Evolutionary conservation across 345 rosid species (phyloP), one percentile per base, ranked within the genome.

Genomic region (Brassica incana): DNA sequence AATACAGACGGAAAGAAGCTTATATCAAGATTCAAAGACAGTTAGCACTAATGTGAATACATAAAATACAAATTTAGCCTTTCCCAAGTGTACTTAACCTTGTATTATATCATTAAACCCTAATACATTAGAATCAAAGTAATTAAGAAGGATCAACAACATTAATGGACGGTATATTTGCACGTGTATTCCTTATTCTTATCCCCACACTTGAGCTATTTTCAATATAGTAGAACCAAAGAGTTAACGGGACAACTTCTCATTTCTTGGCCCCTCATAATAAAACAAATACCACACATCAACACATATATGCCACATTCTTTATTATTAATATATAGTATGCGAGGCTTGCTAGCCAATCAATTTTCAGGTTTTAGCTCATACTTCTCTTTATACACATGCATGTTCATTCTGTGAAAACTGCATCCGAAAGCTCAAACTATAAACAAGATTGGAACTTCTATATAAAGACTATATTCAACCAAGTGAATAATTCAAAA

Each of bases 161-260:
- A 79, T 43, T 43, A 48, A 45, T 61, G 58, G 74, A 74, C 10
- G 20, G 78, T 71, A 79, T 74, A 68, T 74, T 79, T 74, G 78
- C 78, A 79, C 82, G 82, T 74, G 82, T 73, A 79, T 11, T 23
- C 70, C 23, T 63, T 74, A 80, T 64, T 69, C 69, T 11, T 69
- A 63, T 62, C 63, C 71, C 68, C 29, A 35, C 65, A 74, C 59
- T 68, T 27, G 1, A 12, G 12, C 12, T 40, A 40, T 16, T 62
- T 65, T 64, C 2, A 40, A 8, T 48, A 43, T 59, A 14, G 18
- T 12, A 66, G 71, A 80, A 38, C 66, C 76, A 69, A 29, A 69
- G 72, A 69, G 72, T 69, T 69, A 69, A 64, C 30, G 30, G 62
- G 79, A 75, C 79, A 80, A 70, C 40, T 67, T 79, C 70, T 36